Conservation (phyloP, 2,329 filamentous ascomycete species). For the Xylaria digitata region DNA sequence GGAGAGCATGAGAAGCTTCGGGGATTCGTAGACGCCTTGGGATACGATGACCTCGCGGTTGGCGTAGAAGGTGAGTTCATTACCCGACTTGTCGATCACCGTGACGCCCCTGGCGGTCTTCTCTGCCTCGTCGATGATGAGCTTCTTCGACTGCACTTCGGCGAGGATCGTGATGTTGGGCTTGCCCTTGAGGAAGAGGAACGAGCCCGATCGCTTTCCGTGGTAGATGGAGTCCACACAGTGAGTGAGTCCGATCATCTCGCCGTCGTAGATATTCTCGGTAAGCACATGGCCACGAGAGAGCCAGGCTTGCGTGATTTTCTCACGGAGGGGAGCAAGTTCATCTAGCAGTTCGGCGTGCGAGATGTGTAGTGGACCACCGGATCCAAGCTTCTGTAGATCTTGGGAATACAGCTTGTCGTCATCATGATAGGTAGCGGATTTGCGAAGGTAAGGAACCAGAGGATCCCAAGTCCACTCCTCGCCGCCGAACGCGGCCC, state of each 20-base stretch:
- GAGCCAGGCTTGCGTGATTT: conserved; percentile 63
- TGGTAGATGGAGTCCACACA: conserved; percentile 68
- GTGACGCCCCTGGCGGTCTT: conserved; percentile 58
- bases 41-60: conserved; percentile 61
- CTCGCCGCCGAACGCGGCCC: conserved; percentile 78
- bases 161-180: conserved; percentile 65
- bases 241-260: conserved; percentile 64
- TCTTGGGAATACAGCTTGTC: conserved; percentile 56
- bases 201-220: conserved; percentile 64
- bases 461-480: conserved; percentile 67
- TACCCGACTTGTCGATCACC: conserved; percentile 55
- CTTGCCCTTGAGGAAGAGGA: conserved; percentile 59
- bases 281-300: conserved; percentile 62
- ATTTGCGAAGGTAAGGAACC: conserved; percentile 38
- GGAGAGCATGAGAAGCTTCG: conserved; percentile 72
- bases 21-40: conserved; percentile 69
- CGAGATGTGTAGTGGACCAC: conserved; percentile 64
- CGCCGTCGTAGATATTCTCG: conserved; percentile 67
- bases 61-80: conserved; percentile 60
- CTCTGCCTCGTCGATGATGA: conserved; percentile 61
- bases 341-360: conserved; percentile 66
- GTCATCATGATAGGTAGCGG: conserved; percentile 69
- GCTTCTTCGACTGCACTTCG: conserved; percentile 61
- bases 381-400: conserved; percentile 62
- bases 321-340: conserved; percentile 62